Evolutionary conservation across 257 asterid species (phyloP), one percentile per base, ranked within the genome.

Genomic region (Osmanthus fragrans): DNA sequence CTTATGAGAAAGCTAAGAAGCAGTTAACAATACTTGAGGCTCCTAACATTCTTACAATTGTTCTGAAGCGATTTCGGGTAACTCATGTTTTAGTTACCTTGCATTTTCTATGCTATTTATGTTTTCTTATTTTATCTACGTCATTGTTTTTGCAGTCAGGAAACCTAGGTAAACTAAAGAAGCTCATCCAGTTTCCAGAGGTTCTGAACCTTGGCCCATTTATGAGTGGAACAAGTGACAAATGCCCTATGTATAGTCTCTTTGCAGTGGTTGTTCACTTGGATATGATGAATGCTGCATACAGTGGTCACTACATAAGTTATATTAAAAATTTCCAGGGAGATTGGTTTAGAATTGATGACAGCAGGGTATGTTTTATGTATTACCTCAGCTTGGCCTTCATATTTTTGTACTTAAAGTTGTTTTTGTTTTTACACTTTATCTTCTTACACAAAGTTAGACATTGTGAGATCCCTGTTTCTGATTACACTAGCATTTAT

Each of bases 1-100:
- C 94, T 33, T 85, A 89, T 79, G 88, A 89, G 87, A 89, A 86
- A 81, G 94, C 94, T 37, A 86, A 79, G 85, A 89, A 89, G 88
- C 88, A 82, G 80, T 73, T 89, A 81, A 83, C 87, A 0, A 79
- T 89, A 27, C 82, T 81, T 34, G 90, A 86, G 83, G 94, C 94
- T 74, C 94, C 94, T 30, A 89, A 89, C 60, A 76, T 89, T 75
- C 92, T 89, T 67, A 87, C 94, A 32, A 76, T 89, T 42, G 94
- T 85, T 73, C 79, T 89, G 65, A 89, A 89, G 85, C 81, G 94
- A 45, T 89, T 89, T 76, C 85, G 63, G 91, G 91, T 85, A 82
- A 71, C 23, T 66, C 18, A 8, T 75, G 72, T 58, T 81, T n/a
- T 34, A 71, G 73, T 70, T 66, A n/a, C 60, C 72, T 6, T 54